These are phyloP conservation scores for Sungouiozyma ichnusensis DNA, from an alignment of 805 yeast species.

Conservation along the genomic window DNA sequence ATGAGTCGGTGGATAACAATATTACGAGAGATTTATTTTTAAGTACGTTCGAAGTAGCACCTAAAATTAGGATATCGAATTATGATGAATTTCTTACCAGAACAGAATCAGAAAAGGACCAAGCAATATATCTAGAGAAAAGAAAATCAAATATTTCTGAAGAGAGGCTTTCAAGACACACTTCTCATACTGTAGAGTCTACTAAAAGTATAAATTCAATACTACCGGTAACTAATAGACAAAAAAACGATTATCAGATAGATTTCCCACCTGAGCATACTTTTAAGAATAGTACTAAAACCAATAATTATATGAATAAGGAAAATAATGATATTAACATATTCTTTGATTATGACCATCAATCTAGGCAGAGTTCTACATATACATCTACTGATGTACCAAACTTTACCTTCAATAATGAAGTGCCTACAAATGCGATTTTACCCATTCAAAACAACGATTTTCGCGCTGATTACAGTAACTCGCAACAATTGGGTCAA, in stretches of 20 bases:
- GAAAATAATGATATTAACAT: neutral
- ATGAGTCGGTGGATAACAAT: constrained; percentile 4
- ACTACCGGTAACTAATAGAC: neutral
- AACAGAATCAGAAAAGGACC: neutral
- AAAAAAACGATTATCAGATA: neutral
- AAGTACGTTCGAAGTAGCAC: constrained; percentile 21
- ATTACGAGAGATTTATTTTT: constrained; percentile 11
- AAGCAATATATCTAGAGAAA: constrained; percentile 1
- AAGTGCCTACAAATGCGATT: neutral
- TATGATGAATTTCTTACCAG: neutral
- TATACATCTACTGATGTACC: neutral
- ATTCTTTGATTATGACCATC: neutral
- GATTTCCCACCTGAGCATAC: constrained; percentile 2
- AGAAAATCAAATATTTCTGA: constrained; percentile 5
- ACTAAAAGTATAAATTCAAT: neutral
- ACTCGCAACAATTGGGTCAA: neutral
- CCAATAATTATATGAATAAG: constrained; percentile 2
- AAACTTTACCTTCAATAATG: neutral
- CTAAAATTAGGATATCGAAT: constrained; percentile 10
- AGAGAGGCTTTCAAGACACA: constrained; percentile 4
- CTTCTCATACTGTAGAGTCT: constrained; percentile 2
- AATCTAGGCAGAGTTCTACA: neutral
- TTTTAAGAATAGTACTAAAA: constrained; percentile 9
- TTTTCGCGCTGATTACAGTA: neutral
- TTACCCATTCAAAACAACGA: neutral